Percentiles rank a stretch among this genome's conserved stretches.
Evolutionary conservation across 768 basidiomycete genomes (phyloP).

Genomic region (Rhizopogon salebrosus): DNA sequence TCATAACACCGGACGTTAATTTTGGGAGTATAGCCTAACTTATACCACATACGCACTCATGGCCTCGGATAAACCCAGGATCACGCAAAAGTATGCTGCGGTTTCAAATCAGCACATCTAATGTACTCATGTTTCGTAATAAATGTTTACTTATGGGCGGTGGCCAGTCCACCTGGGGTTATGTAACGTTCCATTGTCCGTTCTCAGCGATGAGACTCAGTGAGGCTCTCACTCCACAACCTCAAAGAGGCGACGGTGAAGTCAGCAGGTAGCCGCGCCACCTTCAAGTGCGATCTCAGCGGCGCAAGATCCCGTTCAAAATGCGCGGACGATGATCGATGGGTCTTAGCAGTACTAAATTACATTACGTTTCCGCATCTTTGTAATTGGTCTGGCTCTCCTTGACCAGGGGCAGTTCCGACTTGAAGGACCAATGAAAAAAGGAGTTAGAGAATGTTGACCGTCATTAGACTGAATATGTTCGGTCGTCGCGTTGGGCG

Average conservation of each 20-base stretch:
- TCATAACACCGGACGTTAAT: slow-evolving; percentile 19
- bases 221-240: neutral
- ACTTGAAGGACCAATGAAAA: neutral
- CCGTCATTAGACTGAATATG: no score
- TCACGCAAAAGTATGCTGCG: neutral
- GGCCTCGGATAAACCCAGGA: neutral
- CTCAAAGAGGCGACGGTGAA: neutral
- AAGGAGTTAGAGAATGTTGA: no score
- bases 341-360: neutral
- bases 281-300: slow-evolving; percentile 2
- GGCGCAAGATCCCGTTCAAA: neutral
- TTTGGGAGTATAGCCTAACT: slow-evolving; percentile 22
- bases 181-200: neutral
- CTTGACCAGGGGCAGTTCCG: neutral
- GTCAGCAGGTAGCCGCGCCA: neutral
- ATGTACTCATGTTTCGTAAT: slow-evolving; percentile 1
- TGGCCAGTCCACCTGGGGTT: neutral
- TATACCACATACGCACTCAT: slow-evolving; percentile 15
- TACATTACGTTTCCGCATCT: neutral
- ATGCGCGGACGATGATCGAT: neutral
- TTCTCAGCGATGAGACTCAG: neutral
- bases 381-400: neutral
- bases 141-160: neutral
- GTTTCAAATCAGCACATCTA: neutral
- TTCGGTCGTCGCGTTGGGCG: neutral